phyloP scores from a whole-genome alignment of 805 yeast species.

The Starmerella floricola region DNA sequence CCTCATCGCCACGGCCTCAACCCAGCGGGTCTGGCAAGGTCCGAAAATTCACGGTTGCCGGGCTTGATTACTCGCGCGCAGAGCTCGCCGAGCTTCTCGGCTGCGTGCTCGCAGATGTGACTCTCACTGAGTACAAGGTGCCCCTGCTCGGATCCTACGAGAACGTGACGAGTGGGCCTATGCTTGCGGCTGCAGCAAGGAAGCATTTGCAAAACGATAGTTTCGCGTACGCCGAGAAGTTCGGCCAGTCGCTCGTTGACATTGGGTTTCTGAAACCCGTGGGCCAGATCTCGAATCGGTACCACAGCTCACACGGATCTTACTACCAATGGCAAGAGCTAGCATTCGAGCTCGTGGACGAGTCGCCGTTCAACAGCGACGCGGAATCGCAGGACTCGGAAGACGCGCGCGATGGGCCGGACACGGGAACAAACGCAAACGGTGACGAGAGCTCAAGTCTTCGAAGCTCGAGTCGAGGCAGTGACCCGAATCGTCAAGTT shows the following conservation, averaged over 20 bases:
- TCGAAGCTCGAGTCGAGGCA: too few relatives aligned
- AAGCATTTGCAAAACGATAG: constrained; percentile 38
- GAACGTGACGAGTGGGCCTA: constrained; percentile 49
- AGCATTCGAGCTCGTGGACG: constrained; percentile 12
- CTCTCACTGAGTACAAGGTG: constrained; percentile 43
- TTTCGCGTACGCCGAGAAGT: constrained; percentile 51
- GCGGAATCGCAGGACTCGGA: too few relatives aligned
- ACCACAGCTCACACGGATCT: constrained; percentile 58
- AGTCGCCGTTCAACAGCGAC: constrained; percentile 1
- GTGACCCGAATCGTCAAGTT: too few relatives aligned
- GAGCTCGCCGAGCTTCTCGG: constrained; percentile 34
- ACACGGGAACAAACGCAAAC: too few relatives aligned
- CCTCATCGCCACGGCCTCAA: background rate
- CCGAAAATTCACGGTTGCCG: constrained; percentile 23
- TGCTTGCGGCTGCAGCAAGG: constrained; percentile 48
- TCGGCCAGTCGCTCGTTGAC: constrained; percentile 62
- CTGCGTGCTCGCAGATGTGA: constrained; percentile 37
- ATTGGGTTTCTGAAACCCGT: constrained; percentile 50
- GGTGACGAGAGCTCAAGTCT: too few relatives aligned
- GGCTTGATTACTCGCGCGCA: constrained; percentile 28
- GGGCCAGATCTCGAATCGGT: constrained; percentile 39
- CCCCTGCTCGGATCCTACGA: constrained; percentile 58
- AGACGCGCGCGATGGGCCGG: too few relatives aligned
- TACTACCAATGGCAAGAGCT: constrained; percentile 49
- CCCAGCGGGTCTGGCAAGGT: background rate